These are phyloP conservation scores for Ampelocalamus luodianensis DNA, from an alignment of 176 grass and related monocot genomes.

Conservation along the genomic window DNA sequence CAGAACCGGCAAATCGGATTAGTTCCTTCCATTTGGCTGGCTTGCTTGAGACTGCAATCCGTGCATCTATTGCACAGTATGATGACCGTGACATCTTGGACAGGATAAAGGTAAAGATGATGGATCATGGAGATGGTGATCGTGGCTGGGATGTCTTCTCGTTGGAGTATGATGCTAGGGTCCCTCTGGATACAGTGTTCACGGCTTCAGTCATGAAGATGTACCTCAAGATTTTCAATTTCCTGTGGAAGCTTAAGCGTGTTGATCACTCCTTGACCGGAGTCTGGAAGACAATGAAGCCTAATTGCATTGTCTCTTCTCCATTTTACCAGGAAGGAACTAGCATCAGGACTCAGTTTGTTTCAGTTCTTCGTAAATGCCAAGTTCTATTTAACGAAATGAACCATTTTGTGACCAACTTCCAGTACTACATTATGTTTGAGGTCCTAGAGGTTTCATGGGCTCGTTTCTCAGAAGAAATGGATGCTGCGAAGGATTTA, in stretches of 20 bases:
- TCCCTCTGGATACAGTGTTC: slow-evolving; percentile 91
- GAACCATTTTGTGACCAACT: slow-evolving; percentile 97
- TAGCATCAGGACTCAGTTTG: slow-evolving; percentile 58
- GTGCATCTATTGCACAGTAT: slow-evolving; percentile 90
- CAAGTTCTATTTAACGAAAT: slow-evolving; percentile 96
- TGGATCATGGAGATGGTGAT: slow-evolving; percentile 92
- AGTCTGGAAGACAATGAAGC: slow-evolving; percentile 95
- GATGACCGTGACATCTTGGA: slow-evolving; percentile 91
- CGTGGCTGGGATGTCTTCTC: slow-evolving; percentile 97
- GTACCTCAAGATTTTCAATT: slow-evolving; percentile 96
- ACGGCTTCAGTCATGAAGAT: slow-evolving; percentile 91
- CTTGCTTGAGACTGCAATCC: slow-evolving; percentile 81
- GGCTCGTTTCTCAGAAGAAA: slow-evolving; percentile 90
- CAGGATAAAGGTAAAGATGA: slow-evolving; percentile 92
- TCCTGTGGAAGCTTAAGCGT: slow-evolving; percentile 88
- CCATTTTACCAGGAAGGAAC: slow-evolving; percentile 79
- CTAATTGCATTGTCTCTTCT: slow-evolving; percentile 89
- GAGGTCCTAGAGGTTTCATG: slow-evolving; percentile 96
- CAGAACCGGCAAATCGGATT: slow-evolving; percentile 93
- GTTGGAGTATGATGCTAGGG: slow-evolving; percentile 87
- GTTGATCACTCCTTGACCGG: slow-evolving; percentile 84
- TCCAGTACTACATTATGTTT: slow-evolving; percentile 99
- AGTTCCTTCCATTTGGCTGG: slow-evolving; percentile 92
- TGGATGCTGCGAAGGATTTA: slow-evolving; percentile 90
- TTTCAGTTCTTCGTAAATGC: slow-evolving; percentile 89